Percentiles rank a stretch among this genome's conserved stretches.
phyloP scores from a whole-genome alignment of 768 basidiomycete species.

The Termitomyces sp. region DNA sequence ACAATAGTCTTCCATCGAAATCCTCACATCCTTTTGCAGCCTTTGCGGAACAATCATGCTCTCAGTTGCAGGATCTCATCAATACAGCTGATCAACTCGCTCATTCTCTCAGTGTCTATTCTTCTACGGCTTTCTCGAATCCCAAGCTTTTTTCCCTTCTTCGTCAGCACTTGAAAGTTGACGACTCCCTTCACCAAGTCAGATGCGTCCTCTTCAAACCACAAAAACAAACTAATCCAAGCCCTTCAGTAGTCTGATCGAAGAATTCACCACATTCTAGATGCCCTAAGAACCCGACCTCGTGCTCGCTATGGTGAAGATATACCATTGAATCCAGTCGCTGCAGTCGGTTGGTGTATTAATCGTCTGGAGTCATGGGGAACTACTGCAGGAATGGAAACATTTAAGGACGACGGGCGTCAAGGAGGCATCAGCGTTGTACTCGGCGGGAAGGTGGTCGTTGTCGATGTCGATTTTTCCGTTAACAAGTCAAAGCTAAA shows the following conservation, averaged over 20 bases:
- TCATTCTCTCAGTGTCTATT: slow-evolving; percentile 48
- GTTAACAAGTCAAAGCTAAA: slow-evolving; percentile 35
- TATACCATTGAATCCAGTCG: slow-evolving; percentile 46
- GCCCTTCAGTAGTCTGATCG: slow-evolving; percentile 45
- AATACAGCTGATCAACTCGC: slow-evolving; percentile 49
- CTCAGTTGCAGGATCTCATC: slow-evolving; percentile 47
- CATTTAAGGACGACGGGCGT: slow-evolving; percentile 59
- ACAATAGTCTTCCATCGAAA: slow-evolving; percentile 31
- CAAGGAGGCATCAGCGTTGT: slow-evolving; percentile 52
- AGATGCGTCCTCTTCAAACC: slow-evolving; percentile 19
- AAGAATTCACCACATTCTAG: slow-evolving; percentile 45
- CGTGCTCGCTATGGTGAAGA: slow-evolving; percentile 59
- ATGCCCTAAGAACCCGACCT: slow-evolving; percentile 41
- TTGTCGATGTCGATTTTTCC: slow-evolving; percentile 69
- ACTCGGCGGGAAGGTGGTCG: slow-evolving; percentile 77
- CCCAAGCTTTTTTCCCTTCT: slow-evolving; percentile 67
- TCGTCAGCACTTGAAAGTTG: slow-evolving; percentile 56
- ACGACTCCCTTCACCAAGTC: slow-evolving; percentile 50
- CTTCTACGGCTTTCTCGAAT: slow-evolving; percentile 49
- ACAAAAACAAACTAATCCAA: slow-evolving; percentile 7
- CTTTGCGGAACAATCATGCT: slow-evolving; percentile 36
- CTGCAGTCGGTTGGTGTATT: slow-evolving; percentile 54
- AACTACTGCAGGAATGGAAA: slow-evolving; percentile 65
- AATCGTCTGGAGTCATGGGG: slow-evolving; percentile 60
- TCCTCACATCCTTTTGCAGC: slow-evolving; percentile 43